Evolutionary conservation across 805 yeast species (phyloP).

Genomic region (Phaffomyces thermotolerans): DNA sequence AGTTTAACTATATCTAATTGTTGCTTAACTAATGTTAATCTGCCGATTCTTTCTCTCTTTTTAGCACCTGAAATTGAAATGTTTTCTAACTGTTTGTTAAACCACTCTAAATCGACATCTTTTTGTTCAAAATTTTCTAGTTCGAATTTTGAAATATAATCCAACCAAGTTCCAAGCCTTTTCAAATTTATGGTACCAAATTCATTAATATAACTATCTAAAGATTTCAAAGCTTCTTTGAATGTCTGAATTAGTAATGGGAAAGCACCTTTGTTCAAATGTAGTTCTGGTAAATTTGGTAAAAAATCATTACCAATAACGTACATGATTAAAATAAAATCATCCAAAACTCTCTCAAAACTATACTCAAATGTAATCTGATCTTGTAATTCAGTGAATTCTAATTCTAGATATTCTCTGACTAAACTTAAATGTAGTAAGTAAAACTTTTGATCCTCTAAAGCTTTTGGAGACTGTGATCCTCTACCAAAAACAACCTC

Average conservation of each 20-base stretch:
- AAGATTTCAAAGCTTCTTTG: conserved; percentile 63
- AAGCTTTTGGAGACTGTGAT: conserved; percentile 33
- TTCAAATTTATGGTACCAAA: conserved; percentile 72
- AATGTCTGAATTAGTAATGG: conserved; percentile 87
- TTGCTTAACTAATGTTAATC: conserved; percentile 54
- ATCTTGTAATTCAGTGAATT: conserved; percentile 65
- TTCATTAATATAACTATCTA: conserved; percentile 82
- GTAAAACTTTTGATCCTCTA: conserved; percentile 75
- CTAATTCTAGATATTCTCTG: conserved; percentile 86
- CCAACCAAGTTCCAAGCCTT: conserved; percentile 69
- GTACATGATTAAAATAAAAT: conserved; percentile 83
- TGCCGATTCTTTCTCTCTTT: conserved; percentile 60
- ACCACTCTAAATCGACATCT: conserved; percentile 85
- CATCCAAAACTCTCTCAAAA: conserved; percentile 88
- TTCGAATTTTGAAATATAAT: conserved; percentile 72
- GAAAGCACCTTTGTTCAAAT: conserved; percentile 92
- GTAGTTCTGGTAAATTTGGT: conserved; percentile 92
- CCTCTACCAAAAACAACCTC: conserved; percentile 81
- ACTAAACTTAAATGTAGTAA: conserved; percentile 79
- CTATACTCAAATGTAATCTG: conserved; percentile 58
- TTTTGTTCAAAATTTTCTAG: conserved; percentile 77
- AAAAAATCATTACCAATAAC: conserved; percentile 97
- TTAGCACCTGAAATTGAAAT: conserved; percentile 67
- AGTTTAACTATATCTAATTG: conserved; percentile 68
- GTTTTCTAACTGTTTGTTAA: conserved; percentile 75